These are phyloP conservation scores for Mortierella polycephala DNA, from an alignment of 371 early-diverging fungal genomes.

Conservation along the genomic window DNA sequence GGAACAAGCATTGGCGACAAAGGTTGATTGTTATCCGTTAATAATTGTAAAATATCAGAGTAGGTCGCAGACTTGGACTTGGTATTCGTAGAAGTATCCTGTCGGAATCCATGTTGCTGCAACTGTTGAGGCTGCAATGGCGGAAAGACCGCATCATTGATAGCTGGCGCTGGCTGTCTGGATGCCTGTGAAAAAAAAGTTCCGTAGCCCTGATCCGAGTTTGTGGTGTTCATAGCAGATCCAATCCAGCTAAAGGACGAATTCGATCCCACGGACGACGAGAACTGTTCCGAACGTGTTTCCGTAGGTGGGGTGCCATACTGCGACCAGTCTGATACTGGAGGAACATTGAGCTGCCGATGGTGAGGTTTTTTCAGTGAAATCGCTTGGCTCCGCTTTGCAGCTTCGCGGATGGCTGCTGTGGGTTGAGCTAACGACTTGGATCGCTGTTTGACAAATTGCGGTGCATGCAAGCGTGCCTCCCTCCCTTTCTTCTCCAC, in stretches of 20 bases:
- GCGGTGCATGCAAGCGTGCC: not conserved
- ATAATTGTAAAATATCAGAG: not conserved
- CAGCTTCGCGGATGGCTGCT: conserved; percentile 1
- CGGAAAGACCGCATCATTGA: conserved; percentile 6
- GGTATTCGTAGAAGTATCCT: not conserved
- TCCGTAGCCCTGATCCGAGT: conserved; percentile 1
- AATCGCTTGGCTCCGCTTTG: conserved; percentile 2
- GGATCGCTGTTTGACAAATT: not conserved
- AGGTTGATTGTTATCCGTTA: not conserved
- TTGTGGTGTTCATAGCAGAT: not conserved
- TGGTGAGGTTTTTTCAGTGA: conserved; percentile 12
- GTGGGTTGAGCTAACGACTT: not conserved
- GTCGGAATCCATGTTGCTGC: not conserved
- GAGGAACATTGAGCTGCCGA: conserved; percentile 14
- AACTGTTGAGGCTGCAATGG: conserved; percentile 1
- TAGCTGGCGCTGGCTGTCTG: not conserved
- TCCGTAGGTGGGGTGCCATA: conserved; percentile 1
- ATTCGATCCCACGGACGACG: conserved; percentile 3
- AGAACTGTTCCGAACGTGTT: not conserved
- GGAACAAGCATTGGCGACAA: not conserved
- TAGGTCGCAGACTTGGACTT: not conserved
- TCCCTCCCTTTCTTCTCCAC: not conserved
- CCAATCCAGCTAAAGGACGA: conserved; percentile 1
- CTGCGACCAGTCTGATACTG: conserved; percentile 2
- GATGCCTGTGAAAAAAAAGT: not conserved